Evolutionary conservation across 805 yeast species (phyloP), one percentile per base, ranked within the genome.

Genomic region (Barnettozyma pratensis): DNA sequence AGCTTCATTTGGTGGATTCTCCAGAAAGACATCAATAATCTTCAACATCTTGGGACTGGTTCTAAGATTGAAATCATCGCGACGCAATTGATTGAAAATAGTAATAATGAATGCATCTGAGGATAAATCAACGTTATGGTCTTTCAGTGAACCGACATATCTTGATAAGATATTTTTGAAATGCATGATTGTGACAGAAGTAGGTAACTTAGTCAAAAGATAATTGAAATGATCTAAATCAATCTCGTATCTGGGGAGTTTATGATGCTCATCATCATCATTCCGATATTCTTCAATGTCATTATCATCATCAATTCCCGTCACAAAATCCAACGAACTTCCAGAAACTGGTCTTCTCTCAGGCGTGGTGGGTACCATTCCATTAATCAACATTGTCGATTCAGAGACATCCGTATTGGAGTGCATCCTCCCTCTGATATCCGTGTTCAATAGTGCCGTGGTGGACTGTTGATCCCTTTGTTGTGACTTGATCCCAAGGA

Each of bases 41-140:
- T 46, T 42, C 1, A 44, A 32, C 25, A 60, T 46, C 27, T 55
- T 56, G 3, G 50, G 10, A 27, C 39, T 42, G n/a, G 41, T 44
- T 10, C 46, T 42, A 6, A 46, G 11, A 4, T 9, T 10, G 14
- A 47, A 47, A n/a, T 39, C 26, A 8, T 35, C 28, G 12, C 32
- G 48, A 19, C 35, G 28, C 32, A 60, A 37, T 38, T 60, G 61
- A 37, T 60, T 57, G 39, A 53, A 53, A 7, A 59, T 52, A 1
- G 62, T 61, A 7, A 57, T 54, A 28, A 61, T 41, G 39, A 57
- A 60, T 41, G 44, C 50, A 36, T 61, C 64, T 2, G 41, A 10
- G 0, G 56, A 41, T 7, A 54, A 40, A 30, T 57, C 51, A 9
- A 54, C 31, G 7, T 50, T 42, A 38, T 60, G 62, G 4, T 50